These are phyloP conservation scores for Lecanicillium sp. DNA, from an alignment of 2,329 filamentous ascomycete species.

Conservation along the genomic window DNA sequence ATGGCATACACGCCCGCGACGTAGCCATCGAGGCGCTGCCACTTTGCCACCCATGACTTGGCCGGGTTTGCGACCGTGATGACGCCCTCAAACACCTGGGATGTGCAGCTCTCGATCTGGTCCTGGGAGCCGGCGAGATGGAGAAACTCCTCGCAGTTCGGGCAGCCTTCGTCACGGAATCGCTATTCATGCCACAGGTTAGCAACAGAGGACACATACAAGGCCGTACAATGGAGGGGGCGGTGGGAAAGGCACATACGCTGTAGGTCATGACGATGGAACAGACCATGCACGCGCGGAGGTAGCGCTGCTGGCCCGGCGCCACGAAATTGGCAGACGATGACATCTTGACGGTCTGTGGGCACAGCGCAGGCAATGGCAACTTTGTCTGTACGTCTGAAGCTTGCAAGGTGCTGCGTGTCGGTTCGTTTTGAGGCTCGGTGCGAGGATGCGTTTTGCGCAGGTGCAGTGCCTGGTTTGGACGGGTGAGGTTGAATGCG, in stretches of 20 bases:
- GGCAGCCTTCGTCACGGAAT: conserved; percentile 82
- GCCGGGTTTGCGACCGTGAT: conserved; percentile 78
- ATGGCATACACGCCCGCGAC: conserved; percentile 86
- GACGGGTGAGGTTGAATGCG: neutral
- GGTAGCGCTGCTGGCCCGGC: conserved; percentile 69
- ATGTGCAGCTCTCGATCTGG: conserved; percentile 85
- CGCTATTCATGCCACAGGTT: conserved; percentile 42
- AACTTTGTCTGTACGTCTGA: neutral
- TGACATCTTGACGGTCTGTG: conserved; percentile 25
- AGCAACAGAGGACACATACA: neutral
- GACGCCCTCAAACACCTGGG: conserved; percentile 89
- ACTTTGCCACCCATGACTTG: conserved; percentile 90
- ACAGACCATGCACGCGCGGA: conserved; percentile 98
- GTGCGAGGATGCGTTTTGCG: neutral
- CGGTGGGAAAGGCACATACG: conserved; percentile 36
- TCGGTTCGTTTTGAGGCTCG: neutral
- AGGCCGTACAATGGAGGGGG: neutral
- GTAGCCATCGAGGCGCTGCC: conserved; percentile 86
- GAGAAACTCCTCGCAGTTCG: conserved; percentile 93
- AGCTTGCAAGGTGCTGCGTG: neutral
- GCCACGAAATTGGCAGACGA: conserved; percentile 55
- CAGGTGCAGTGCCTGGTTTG: neutral
- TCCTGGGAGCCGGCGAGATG: conserved; percentile 73
- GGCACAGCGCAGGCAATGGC: neutral
- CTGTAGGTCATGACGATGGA: conserved; percentile 80